Conservation (phyloP, 1,139 yeast genomes). For the Taphrina deformans region DNA sequence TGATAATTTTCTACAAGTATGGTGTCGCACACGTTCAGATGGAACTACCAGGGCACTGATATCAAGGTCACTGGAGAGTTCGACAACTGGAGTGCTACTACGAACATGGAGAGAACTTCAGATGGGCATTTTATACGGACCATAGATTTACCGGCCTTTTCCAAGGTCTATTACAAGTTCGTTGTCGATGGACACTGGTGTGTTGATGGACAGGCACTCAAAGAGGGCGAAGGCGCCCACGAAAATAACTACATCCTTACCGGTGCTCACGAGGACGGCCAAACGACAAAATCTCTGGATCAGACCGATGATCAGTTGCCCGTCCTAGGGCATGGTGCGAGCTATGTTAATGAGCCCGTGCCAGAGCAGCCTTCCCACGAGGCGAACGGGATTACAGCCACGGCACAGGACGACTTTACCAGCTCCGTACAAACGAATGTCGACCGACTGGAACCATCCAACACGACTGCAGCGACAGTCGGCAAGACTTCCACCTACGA, state of each 20-base stretch:
- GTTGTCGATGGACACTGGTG: slow-evolving; percentile 32
- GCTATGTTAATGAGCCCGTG: slow-evolving; percentile 7
- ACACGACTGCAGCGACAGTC: not conserved
- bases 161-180: slow-evolving; percentile 26
- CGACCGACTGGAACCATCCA: not conserved
- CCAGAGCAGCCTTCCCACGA: not conserved
- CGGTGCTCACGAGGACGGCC: not conserved
- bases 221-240: slow-evolving; percentile 31
- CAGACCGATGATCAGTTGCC: not conserved
- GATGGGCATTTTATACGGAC: slow-evolving; percentile 17
- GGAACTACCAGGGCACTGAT: slow-evolving; percentile 19
- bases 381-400: not conserved
- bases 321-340: slow-evolving; percentile 10
- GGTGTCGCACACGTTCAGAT: slow-evolving; percentile 24
- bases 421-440: not conserved
- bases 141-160: slow-evolving; percentile 18
- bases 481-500: not conserved
- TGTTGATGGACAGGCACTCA: slow-evolving; percentile 17
- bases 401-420: slow-evolving; percentile 1
- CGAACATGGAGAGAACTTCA: slow-evolving; percentile 19
- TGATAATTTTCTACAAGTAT: no score
- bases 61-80: slow-evolving; percentile 31
- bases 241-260: slow-evolving; percentile 25
- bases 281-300: not conserved
- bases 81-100: slow-evolving; percentile 27